phyloP scores from a whole-genome alignment of 2,329 filamentous ascomycete genomes.

The Myriosclerotinia curreyana region DNA sequence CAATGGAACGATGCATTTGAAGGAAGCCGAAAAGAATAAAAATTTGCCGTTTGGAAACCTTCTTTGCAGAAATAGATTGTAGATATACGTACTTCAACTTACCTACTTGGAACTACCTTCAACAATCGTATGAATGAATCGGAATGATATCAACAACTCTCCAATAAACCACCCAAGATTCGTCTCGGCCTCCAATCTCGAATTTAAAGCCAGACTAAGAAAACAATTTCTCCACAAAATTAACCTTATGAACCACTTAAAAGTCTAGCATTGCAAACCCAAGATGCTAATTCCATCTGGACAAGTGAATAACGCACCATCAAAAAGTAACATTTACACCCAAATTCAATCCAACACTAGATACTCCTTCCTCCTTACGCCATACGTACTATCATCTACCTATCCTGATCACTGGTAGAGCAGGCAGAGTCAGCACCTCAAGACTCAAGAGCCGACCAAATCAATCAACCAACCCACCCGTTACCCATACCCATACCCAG shows the following conservation, averaged over 20 bases:
- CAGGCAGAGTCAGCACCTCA: too few species aligned
- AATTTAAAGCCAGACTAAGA: background rate
- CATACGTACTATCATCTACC: too few species aligned
- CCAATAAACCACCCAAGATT: background rate
- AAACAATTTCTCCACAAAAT: background rate
- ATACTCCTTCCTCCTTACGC: too few species aligned
- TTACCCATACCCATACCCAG: too few species aligned
- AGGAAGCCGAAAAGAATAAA: background rate
- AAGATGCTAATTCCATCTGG: background rate
- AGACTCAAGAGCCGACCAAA: too few species aligned
- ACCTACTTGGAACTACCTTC: background rate
- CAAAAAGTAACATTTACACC: too few species aligned
- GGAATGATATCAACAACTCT: background rate
- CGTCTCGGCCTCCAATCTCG: constrained; percentile 3
- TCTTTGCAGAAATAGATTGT: background rate
- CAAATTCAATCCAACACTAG: too few species aligned
- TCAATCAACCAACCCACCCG: too few species aligned
- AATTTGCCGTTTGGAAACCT: background rate
- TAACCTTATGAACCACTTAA: background rate
- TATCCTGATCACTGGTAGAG: too few species aligned
- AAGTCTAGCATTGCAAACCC: background rate
- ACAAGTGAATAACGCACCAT: too few species aligned
- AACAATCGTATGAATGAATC: background rate
- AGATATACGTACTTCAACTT: background rate
- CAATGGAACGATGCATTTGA: constrained; percentile 2